Conservation (phyloP, 441 rosid species). For the Eruca vesicaria region DNA sequence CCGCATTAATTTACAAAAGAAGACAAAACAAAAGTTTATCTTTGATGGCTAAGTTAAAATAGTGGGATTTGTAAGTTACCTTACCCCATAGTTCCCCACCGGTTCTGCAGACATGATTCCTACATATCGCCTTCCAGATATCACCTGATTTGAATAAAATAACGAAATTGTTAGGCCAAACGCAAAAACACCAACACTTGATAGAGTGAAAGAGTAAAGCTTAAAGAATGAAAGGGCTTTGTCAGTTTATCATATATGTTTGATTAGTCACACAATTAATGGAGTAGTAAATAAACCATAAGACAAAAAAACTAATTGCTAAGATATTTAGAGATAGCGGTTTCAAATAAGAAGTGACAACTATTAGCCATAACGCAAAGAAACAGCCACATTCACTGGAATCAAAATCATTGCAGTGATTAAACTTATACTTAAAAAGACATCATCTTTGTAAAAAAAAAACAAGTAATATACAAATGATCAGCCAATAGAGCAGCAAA, state of each 20-base stretch:
- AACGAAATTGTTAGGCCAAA: not conserved
- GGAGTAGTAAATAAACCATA: too few species aligned
- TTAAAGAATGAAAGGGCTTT: too few species aligned
- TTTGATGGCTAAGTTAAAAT: not conserved
- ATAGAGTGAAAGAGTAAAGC: too few species aligned
- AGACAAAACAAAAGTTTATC: not conserved
- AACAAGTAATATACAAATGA: not conserved
- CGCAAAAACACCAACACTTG: too few species aligned
- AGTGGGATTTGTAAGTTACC: slow-evolving; percentile 43
- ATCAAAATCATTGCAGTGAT: not conserved
- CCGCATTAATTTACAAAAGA: not conserved
- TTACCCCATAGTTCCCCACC: slow-evolving; percentile 91
- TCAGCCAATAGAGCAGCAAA: not conserved
- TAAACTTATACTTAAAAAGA: not conserved
- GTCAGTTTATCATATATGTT: too few species aligned
- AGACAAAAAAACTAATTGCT: not conserved
- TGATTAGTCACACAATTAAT: too few species aligned
- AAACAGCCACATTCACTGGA: not conserved
- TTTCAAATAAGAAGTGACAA: not conserved
- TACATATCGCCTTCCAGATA: slow-evolving; percentile 81
- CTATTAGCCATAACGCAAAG: not conserved
- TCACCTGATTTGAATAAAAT: slow-evolving; percentile 51
- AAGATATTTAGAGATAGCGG: not conserved
- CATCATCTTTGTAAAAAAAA: not conserved
- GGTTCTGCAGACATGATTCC: slow-evolving; percentile 96